Conservation (phyloP, 148 eudicot genomes). For the Oxyria digyna region DNA sequence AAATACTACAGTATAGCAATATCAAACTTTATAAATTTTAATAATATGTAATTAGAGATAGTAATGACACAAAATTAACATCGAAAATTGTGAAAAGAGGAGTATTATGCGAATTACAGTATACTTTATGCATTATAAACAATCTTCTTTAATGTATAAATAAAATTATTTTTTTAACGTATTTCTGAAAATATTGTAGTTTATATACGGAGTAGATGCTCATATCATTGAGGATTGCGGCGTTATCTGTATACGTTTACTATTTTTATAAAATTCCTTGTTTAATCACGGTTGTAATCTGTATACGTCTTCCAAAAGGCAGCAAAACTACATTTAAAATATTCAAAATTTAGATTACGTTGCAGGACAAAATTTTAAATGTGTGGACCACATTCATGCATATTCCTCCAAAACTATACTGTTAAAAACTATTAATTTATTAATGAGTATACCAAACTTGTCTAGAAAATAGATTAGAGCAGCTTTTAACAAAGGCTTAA, state of each 20-base stretch:
- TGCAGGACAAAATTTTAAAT: not conserved
- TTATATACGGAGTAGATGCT: not conserved
- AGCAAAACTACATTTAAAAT: not conserved
- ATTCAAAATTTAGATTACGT: not conserved
- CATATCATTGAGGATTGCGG: not conserved
- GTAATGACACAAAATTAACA: too few relatives aligned
- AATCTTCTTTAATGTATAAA: too few relatives aligned
- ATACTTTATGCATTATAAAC: too few relatives aligned
- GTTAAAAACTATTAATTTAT: not conserved
- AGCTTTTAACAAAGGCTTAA: too few relatives aligned
- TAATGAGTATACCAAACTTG: not conserved
- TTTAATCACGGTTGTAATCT: not conserved
- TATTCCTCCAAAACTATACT: not conserved
- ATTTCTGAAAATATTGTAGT: too few relatives aligned
- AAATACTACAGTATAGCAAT: too few relatives aligned
- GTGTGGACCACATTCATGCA: not conserved
- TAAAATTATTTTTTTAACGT: too few relatives aligned
- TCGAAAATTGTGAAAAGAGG: too few relatives aligned
- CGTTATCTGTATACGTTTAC: not conserved
- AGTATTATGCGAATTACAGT: too few relatives aligned
- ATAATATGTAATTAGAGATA: too few relatives aligned
- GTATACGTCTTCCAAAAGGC: not conserved
- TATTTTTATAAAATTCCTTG: not conserved
- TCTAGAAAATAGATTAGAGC: too few relatives aligned
- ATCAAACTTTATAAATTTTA: too few relatives aligned